phyloP scores from a whole-genome alignment of 371 early-diverging fungal species.

The Gilbertella persicaria region DNA sequence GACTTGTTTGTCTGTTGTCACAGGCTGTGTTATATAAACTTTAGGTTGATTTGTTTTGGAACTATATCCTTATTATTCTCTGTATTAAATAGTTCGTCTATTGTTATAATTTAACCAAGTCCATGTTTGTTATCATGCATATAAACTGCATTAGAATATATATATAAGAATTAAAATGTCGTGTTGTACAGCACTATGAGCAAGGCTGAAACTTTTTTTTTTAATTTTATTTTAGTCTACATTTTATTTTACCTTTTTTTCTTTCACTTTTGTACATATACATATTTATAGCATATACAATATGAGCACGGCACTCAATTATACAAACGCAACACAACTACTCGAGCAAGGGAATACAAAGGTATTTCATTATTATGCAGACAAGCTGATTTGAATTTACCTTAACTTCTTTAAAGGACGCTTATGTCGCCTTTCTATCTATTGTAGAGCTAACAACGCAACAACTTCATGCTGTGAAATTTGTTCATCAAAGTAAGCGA shows the following conservation, averaged over 20 bases:
- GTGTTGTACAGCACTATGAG: too few species aligned
- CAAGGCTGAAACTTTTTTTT: neutral
- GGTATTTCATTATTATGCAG: constrained; percentile 11
- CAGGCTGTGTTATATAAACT: too few species aligned
- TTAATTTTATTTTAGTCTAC: too few species aligned
- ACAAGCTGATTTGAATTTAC: neutral
- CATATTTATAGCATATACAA: neutral
- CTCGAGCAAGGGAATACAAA: constrained; percentile 30
- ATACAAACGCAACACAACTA: constrained; percentile 26
- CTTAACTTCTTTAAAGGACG: constrained; percentile 28
- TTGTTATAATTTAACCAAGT: too few species aligned
- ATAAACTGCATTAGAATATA: too few species aligned
- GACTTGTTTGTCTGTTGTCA: too few species aligned
- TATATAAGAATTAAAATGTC: too few species aligned
- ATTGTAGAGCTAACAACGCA: constrained; percentile 35
- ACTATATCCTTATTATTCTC: too few species aligned
- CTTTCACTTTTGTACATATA: constrained; percentile 1
- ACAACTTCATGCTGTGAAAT: constrained; percentile 41
- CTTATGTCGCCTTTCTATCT: constrained; percentile 40
- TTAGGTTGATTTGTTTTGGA: too few species aligned
- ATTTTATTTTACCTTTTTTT: neutral
- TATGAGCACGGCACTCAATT: constrained; percentile 1
- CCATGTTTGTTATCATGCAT: too few species aligned
- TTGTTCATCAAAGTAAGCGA: constrained; percentile 48
- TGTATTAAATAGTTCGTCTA: too few species aligned